Percentiles rank a stretch among this genome's conserved stretches.
Conservation (phyloP, 257 asterid genomes). For the Lantana camara region DNA sequence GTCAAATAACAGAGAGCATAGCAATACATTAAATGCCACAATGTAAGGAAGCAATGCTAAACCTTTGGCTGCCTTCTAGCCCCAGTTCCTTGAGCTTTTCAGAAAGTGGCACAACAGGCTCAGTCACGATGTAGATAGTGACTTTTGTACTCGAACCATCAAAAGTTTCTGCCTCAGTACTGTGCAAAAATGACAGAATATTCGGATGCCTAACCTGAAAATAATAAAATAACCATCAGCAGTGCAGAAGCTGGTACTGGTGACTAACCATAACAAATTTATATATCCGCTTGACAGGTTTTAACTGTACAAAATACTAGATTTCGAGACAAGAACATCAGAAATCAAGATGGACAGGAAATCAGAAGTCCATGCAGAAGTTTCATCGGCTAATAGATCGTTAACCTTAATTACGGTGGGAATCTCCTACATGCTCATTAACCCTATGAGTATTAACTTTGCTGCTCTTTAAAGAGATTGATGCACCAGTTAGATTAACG, state of each 20-base stretch:
- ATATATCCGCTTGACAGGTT: constrained; percentile 3
- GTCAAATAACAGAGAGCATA: constrained; percentile 17
- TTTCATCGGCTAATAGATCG: neutral
- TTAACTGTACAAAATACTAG: neutral
- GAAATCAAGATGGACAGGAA: constrained; percentile 22
- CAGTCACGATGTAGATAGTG: constrained; percentile 90
- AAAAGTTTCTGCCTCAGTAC: constrained; percentile 84
- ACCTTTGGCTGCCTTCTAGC: constrained; percentile 88
- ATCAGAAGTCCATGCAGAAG: constrained; percentile 4
- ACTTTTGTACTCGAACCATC: constrained; percentile 85
- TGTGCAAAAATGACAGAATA: constrained; percentile 91
- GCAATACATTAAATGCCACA: constrained; percentile 26
- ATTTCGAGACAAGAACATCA: constrained; percentile 12
- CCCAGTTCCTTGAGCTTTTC: constrained; percentile 97
- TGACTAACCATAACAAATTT: constrained; percentile 16
- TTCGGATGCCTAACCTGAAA: constrained; percentile 99
- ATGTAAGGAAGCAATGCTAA: constrained; percentile 21
- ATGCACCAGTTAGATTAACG: neutral
- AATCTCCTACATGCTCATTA: constrained; percentile 6
- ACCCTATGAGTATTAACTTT: constrained; percentile 12
- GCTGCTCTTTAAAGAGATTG: constrained; percentile 21
- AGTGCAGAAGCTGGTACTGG: constrained; percentile 16
- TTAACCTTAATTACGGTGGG: neutral
- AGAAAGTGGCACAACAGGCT: constrained; percentile 94
- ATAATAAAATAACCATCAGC: constrained; percentile 33